Evolutionary conservation across 148 eudicot species (phyloP).

Genomic region (Limonium bicolor): DNA sequence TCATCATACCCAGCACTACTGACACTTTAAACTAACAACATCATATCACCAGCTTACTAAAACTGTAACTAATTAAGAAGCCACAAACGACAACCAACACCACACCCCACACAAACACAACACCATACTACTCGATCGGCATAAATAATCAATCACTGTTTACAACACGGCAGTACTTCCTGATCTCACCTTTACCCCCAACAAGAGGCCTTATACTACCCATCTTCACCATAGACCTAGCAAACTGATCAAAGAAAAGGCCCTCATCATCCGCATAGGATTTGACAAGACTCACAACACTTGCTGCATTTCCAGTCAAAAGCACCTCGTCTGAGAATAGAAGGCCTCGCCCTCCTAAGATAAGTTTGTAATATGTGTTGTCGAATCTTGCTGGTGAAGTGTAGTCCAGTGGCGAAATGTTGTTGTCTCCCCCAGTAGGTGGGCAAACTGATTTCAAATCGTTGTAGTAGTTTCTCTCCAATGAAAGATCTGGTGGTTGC

Average conservation of each 20-base stretch:
- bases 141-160: too few relatives aligned
- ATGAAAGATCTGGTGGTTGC: conserved; percentile 43
- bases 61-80: too few relatives aligned
- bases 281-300: conserved; percentile 34
- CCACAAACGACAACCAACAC: too few relatives aligned
- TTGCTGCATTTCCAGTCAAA: conserved; percentile 32
- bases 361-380: conserved; percentile 68
- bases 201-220: conserved; percentile 50
- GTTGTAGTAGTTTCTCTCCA: conserved; percentile 48
- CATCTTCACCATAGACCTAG: conserved; percentile 75
- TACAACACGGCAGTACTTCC: conserved; percentile 48
- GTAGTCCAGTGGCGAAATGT: conserved; percentile 55
- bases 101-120: too few relatives aligned
- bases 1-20: too few relatives aligned
- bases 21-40: too few relatives aligned
- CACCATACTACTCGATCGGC: not conserved
- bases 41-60: too few relatives aligned
- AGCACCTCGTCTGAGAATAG: conserved; percentile 59
- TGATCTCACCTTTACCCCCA: conserved; percentile 56
- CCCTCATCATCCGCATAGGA: conserved; percentile 43
- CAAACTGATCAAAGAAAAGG: conserved; percentile 55
- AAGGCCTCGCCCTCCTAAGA: conserved; percentile 71
- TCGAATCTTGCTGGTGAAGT: conserved; percentile 59
- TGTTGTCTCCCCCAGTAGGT: conserved; percentile 52
- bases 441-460: conserved; percentile 58